Evolutionary conservation across 148 eudicot species (phyloP).

Genomic region (Euryodendron excelsum): DNA sequence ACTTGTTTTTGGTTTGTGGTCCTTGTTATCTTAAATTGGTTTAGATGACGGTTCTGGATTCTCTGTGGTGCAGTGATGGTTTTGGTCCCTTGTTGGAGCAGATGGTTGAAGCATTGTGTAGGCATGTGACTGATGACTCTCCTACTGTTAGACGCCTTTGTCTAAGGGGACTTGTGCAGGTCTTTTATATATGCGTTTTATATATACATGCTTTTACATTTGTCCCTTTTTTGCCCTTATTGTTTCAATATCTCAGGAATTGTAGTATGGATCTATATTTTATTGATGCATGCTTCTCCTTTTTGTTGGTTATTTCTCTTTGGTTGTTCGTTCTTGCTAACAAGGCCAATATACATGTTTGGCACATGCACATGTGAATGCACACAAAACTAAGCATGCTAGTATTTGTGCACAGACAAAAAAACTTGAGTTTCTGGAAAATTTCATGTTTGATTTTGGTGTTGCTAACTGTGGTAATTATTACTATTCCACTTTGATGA

Average conservation of each 20-base stretch:
- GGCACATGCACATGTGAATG: not conserved
- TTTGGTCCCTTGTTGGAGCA: slow-evolving; percentile 70
- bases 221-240: not conserved
- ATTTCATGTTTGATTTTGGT: not conserved
- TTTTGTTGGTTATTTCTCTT: not conserved
- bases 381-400: too few relatives aligned
- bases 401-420: not conserved
- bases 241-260: not conserved
- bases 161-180: slow-evolving; percentile 94
- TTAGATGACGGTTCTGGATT: too few relatives aligned
- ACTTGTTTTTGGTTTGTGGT: too few relatives aligned
- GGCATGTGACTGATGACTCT: slow-evolving; percentile 85
- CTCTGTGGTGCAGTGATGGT: slow-evolving; percentile 67
- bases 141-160: slow-evolving; percentile 90
- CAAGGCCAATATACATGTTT: not conserved
- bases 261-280: too few relatives aligned
- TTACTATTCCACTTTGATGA: not conserved
- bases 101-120: slow-evolving; percentile 84
- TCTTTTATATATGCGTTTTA: slow-evolving; percentile 18
- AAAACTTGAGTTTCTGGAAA: not conserved
- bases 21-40: too few relatives aligned
- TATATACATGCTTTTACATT: not conserved
- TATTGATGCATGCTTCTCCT: too few relatives aligned
- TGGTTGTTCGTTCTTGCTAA: not conserved
- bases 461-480: not conserved